A percentile compares a stretch with the other conserved stretches of the same genome.
Conservation (phyloP, 1,284 basidiomycete genomes). For the Tylopilus microsporus region DNA sequence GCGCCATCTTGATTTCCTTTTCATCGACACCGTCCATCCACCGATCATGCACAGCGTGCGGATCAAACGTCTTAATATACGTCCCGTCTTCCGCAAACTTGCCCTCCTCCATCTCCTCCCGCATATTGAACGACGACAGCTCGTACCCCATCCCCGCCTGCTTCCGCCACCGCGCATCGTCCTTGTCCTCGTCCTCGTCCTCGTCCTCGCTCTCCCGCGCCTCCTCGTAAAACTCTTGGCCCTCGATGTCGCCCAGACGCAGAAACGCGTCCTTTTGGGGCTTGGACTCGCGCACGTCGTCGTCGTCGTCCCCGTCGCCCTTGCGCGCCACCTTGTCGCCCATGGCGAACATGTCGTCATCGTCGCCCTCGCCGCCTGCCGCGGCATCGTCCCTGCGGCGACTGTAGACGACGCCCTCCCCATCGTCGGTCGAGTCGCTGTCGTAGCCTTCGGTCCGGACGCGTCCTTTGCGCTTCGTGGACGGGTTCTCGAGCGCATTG, state of each 20-base stretch:
- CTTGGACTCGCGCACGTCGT: constrained; percentile 28
- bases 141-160: constrained; percentile 91
- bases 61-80: constrained; percentile 84
- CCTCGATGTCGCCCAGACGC: constrained; percentile 90
- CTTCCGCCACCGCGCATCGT: constrained; percentile 66
- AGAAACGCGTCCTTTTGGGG: constrained; percentile 69
- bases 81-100: constrained; percentile 92
- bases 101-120: constrained; percentile 95
- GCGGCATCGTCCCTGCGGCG: constrained; percentile 52
- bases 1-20: constrained; percentile 79
- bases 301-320: constrained; percentile 14
- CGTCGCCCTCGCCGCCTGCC: constrained; percentile 58
- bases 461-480: constrained; percentile 54
- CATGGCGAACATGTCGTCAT: constrained; percentile 86
- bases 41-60: constrained; percentile 85
- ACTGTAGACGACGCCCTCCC: constrained; percentile 81
- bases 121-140: constrained; percentile 97
- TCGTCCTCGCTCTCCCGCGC: constrained; percentile 43
- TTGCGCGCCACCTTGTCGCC: constrained; percentile 53
- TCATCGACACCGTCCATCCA: constrained; percentile 94
- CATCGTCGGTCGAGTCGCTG: constrained; percentile 89
- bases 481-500: constrained; percentile 61
- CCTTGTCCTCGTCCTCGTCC: constrained; percentile 72
- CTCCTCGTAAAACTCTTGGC: constrained; percentile 79
- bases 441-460: constrained; percentile 88